Percentiles rank a stretch among this genome's conserved stretches.
Conservation (phyloP, 2,329 filamentous ascomycete genomes). For the Botrytis aclada region DNA sequence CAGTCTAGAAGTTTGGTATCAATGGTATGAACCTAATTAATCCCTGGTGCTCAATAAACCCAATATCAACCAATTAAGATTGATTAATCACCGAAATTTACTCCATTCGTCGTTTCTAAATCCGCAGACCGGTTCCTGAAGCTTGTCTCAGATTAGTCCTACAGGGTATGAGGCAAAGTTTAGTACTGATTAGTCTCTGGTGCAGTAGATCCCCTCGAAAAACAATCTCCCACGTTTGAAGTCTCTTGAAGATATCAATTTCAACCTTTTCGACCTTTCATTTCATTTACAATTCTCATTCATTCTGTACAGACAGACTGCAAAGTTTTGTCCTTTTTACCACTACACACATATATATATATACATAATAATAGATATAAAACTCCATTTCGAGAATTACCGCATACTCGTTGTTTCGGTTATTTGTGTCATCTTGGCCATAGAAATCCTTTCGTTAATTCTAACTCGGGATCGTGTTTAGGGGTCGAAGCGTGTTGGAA, state of each 20-base stretch:
- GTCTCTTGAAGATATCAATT: too few species aligned
- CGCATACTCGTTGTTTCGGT: too few species aligned
- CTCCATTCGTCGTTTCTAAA: neutral
- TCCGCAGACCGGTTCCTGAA: neutral
- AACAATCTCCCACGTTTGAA: neutral
- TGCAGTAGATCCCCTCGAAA: neutral
- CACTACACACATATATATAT: too few species aligned
- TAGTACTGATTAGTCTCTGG: neutral
- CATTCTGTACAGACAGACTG: too few species aligned
- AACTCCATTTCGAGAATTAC: too few species aligned
- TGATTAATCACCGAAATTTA: neutral
- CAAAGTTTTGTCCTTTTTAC: too few species aligned
- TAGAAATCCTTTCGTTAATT: neutral
- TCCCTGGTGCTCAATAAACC: neutral
- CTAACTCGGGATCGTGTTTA: constrained; percentile 13
- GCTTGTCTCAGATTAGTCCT: neutral
- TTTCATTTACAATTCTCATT: too few species aligned
- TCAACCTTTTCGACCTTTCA: too few species aligned
- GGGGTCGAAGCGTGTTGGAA: constrained; percentile 18
- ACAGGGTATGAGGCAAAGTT: too few species aligned
- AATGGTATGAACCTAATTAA: too few species aligned
- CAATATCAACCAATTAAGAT: neutral
- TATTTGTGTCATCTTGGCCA: too few species aligned
- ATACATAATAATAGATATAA: too few species aligned
- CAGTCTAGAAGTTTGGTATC: neutral